Base-by-base conservation (phyloP, 306 rosid species). In the Echinosophora koreensis region DNA sequence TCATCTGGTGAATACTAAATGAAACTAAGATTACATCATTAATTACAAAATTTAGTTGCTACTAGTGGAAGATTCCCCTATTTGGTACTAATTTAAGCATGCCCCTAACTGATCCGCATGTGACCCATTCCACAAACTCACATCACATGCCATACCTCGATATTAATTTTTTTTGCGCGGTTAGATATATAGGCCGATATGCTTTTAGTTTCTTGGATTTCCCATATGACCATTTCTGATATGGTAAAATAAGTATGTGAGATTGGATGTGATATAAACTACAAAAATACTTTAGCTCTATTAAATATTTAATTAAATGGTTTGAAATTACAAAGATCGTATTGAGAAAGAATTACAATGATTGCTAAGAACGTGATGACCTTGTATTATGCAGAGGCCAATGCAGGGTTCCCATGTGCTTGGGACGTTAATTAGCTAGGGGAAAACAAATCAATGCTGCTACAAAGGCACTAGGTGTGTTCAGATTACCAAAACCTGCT, bases 311-410 rank as follows among this genome's bases (percentile, higher is more conserved):
- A 49, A 49, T 14, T 49, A 49, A 49, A 2, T 1, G 22, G 8
- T 14, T 47, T 17, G 7, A 13, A 13, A 68, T 49, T 47, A 6
- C 44, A 47, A 68, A n/a, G 22, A 47, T 14, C 4, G n/a, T 14
- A 14, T 12, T 13, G 13, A 7, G n/a, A 12, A 10, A 47, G 59
- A 68, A 68, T 38, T 28, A 49, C 73, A 49, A 68, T 68, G 73
- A 68, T 68, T 68, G 38, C 27, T 47, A 49, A 14, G 42, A 49
- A 47, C 59, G 17, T 47, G 73, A 67, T 55, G 27, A 47, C n/a
- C 13, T 28, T 38, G 41, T 28, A 22, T 22, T 18, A 56, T 56
- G 30, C 13, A 56, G 13, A 56, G 13, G 55, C 18, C 17, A 13
- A 13, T 49, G 16, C 55, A 49, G 35, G 62, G 56, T 27, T 11